Base-by-base conservation (phyloP, 2,329 filamentous ascomycete genomes). In the Daldinia eschscholtzii region DNA sequence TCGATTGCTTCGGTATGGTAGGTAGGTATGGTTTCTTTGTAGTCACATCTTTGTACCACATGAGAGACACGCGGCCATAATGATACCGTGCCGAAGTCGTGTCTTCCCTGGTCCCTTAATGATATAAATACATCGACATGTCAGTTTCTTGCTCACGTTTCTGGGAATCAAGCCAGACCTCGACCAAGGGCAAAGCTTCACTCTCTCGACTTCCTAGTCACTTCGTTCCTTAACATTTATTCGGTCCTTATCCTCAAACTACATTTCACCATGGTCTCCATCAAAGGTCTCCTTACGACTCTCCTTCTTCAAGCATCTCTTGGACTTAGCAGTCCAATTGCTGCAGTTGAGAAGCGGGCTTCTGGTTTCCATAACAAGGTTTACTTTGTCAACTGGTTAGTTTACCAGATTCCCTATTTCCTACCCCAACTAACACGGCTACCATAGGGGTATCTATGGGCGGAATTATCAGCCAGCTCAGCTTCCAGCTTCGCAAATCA, bases 401-500 rank as follows among this genome's bases (percentile, higher is more conserved):
- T 5, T n/a, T 7, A 5, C 20, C 30, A 12, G 15, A 2, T 4
- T 5, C 13, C 30, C 44, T 37, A 5, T 15, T 15, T 26, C 9
- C 18, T 33, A 44, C n/a, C 4, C 13, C 30, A 23, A 18, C 67
- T 76, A 57, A 72, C 26, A 9, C 1, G 10, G 15, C 6, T 59
- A n/a, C 46, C 26, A 1, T 39, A 86, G 85, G 91, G 91, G 88
- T 46, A 92, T 93, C 57, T 96, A 97, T 76, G 89, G 82, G 26
- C 87, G 92, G 61, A 88, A 92, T 70, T 93, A 91, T 76, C 86
- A 91, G 63, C 91, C 92, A 0, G 86, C 91, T 58, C 84, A 93
- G 72, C 84, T 97, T 7, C 91, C 91, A 0, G 88, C 85, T 1
- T 84, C 88, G 1, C 84, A 93, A 70, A 81, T 97, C 58, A 95